Evolutionary conservation across 2,329 filamentous ascomycete genomes (phyloP), one percentile per base, ranked within the genome.

Genomic region (Domatiomyces globalis): DNA sequence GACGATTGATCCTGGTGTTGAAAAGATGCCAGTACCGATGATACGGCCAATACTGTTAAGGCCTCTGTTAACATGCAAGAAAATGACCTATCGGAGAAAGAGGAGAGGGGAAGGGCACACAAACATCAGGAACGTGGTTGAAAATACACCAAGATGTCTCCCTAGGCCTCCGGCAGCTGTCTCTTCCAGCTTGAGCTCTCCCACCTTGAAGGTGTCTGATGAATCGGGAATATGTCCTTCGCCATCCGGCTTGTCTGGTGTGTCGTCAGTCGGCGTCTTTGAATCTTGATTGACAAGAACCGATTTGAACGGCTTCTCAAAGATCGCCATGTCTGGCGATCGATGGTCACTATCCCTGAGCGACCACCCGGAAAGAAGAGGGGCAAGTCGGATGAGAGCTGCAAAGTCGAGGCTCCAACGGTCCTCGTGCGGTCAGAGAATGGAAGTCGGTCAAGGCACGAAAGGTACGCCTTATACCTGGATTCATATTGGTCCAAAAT

Each of bases 1-100:
- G 51, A 76, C 76, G 44, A 79, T 74, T 15, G 74, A 73, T 1
- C 73, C 73, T 1, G 76, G 76, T 0, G 76, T 76, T 0, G 76
- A 77, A 59, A 78, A 79, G 18, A 76, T 65, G 54, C 71, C 66
- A 9, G 69, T 62, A 2, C 70, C 70, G 20, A 71, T 58, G n/a
- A 60, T 63, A 2, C 33, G 33, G 5, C 33, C 33, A 15, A 39
- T 39, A 39, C 33, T 39, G 12, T 39, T 39, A 2, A 15, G 15
- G 9, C 33, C 4, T 15, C 33, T 15, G 2, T 39, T 2, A 39
- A 10, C 33, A 39, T 39, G 33, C 9, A 15, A 39, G 12, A 5
- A 39, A 12, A 39, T 15, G 33, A 39, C 12, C 5, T 25, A 6
- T 25, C 22, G 6, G 22, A 25, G 22, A 25, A 25, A 25, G 22